Evolutionary conservation across 129 eudicot genomes (phyloP).

Genomic region (Apium graveolens): DNA sequence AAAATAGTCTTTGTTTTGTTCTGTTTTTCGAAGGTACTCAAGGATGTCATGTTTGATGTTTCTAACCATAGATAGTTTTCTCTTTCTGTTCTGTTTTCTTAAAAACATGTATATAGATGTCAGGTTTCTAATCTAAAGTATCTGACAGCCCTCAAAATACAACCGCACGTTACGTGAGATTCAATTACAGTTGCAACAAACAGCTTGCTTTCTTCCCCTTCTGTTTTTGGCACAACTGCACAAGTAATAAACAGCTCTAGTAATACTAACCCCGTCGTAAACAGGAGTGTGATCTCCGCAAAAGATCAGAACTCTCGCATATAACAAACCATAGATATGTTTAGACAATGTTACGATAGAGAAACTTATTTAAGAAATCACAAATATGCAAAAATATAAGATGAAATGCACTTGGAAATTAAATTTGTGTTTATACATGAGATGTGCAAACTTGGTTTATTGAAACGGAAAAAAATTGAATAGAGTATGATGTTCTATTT

Average conservation of each 20-base stretch:
- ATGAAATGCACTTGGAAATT: neutral
- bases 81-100: neutral
- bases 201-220: neutral
- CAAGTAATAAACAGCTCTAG: neutral
- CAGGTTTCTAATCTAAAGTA: neutral
- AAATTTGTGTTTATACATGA: neutral
- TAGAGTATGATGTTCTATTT: neutral
- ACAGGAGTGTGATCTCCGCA: neutral
- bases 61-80: neutral
- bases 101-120: neutral
- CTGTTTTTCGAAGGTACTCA: neutral
- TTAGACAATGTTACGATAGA: too few species aligned
- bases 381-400: neutral
- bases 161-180: neutral
- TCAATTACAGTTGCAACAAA: neutral
- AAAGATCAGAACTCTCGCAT: neutral
- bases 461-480: neutral
- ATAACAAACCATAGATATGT: too few species aligned
- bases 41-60: neutral
- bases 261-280: neutral
- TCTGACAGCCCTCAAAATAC: neutral
- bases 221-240: neutral
- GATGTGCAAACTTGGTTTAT: neutral
- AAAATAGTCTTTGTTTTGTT: too few species aligned
- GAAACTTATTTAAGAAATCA: too few species aligned